Conservation (phyloP, 345 rosid species). For the Barbarea vulgaris region DNA sequence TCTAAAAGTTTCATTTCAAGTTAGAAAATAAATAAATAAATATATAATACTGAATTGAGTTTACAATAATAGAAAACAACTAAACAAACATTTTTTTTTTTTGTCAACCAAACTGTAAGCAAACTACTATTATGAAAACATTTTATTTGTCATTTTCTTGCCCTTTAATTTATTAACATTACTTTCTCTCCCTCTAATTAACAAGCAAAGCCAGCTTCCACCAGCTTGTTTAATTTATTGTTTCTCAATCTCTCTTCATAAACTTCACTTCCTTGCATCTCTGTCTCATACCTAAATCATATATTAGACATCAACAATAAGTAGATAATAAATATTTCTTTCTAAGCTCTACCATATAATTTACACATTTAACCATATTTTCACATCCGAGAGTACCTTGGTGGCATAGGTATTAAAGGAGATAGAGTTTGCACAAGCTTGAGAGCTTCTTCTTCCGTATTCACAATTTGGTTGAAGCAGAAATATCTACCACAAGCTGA, state of each 20-base stretch:
- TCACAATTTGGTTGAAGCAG: constrained; percentile 72
- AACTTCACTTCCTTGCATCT: constrained; percentile 55
- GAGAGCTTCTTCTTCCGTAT: constrained; percentile 60
- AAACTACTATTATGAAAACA: too few relatives aligned
- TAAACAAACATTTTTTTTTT: too few relatives aligned
- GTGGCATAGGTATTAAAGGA: constrained; percentile 68
- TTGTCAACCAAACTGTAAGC: not conserved
- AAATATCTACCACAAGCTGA: constrained; percentile 79
- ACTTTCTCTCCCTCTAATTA: not conserved
- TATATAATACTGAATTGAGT: not conserved
- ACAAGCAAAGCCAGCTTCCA: constrained; percentile 62
- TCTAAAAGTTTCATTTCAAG: not conserved
- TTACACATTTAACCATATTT: not conserved
- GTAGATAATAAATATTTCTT: not conserved
- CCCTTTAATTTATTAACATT: not conserved
- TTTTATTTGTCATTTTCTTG: not conserved
- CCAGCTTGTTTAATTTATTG: constrained; percentile 66
- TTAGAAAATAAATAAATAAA: not conserved
- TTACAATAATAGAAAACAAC: too few relatives aligned
- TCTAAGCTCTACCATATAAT: not conserved
- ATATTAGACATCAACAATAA: not conserved
- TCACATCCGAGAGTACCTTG: constrained; percentile 46
- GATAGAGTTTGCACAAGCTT: constrained; percentile 59
- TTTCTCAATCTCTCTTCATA: constrained; percentile 67
- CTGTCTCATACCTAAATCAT: constrained; percentile 50